These are phyloP conservation scores for Pichia terricola DNA, from an alignment of 1,139 yeast species.

Conservation along the genomic window DNA sequence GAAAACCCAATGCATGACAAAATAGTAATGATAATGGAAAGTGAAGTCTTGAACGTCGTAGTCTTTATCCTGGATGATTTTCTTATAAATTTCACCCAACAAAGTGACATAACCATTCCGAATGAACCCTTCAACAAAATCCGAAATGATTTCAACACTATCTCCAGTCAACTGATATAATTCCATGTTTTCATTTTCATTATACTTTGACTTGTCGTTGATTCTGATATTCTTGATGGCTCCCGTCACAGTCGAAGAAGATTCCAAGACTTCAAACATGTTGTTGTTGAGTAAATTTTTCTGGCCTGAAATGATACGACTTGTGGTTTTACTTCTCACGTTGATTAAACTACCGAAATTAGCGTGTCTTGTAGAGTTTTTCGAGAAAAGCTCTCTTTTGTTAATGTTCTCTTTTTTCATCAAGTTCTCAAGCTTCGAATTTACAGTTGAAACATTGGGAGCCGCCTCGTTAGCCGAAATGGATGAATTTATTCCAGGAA, in stretches of 20 bases:
- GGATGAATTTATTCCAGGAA: not conserved
- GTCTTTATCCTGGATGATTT: not conserved
- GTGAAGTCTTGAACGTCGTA: constrained; percentile 21
- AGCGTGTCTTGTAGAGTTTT: constrained; percentile 70
- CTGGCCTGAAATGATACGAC: constrained; percentile 69
- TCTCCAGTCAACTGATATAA: not conserved
- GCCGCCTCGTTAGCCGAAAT: not conserved
- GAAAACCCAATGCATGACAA: constrained; percentile 65
- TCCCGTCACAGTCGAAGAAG: constrained; percentile 26
- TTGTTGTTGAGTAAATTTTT: constrained; percentile 22
- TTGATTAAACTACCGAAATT: constrained; percentile 84
- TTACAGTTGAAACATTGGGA: not conserved
- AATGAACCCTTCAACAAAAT: constrained; percentile 48
- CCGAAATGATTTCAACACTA: not conserved
- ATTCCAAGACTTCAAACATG: constrained; percentile 33
- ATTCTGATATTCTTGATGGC: constrained; percentile 1
- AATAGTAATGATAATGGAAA: constrained; percentile 39
- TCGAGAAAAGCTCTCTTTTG: constrained; percentile 50
- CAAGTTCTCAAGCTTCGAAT: constrained; percentile 2
- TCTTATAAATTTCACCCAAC: constrained; percentile 29
- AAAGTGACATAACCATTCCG: constrained; percentile 73
- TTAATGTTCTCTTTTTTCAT: constrained; percentile 28
- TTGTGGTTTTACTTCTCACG: constrained; percentile 41
- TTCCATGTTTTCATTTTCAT: not conserved
- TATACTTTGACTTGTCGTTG: not conserved